These are phyloP conservation scores for Parietichytrium sp. DNA, from an alignment of 108 stramenopile genomes.

Conservation along the genomic window DNA sequence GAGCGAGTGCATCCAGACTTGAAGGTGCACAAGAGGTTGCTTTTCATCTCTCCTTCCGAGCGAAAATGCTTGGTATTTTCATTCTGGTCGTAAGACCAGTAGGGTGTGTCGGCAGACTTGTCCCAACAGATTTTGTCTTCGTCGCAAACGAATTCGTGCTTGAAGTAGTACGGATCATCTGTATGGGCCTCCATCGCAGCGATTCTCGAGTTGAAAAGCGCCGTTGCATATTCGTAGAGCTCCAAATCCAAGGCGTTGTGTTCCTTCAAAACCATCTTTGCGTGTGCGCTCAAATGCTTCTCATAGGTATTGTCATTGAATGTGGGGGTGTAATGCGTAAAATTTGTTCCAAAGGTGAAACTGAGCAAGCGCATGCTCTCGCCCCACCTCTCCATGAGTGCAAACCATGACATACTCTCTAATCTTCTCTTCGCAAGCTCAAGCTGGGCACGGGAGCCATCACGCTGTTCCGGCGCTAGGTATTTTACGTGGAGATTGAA, in stretches of 20 bases:
- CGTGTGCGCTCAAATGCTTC: neutral
- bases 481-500: constrained; percentile 1
- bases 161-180: neutral
- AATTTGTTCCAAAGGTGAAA: neutral
- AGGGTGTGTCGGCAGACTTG: too few relatives aligned
- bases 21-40: neutral
- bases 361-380: neutral
- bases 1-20: constrained; percentile 11
- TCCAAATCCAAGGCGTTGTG: neutral
- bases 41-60: neutral
- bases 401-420: neutral
- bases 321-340: neutral
- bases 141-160: neutral
- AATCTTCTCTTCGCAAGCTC: neutral
- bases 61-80: neutral
- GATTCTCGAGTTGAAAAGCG: neutral
- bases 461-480: neutral
- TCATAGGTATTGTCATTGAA: neutral
- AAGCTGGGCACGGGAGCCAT: neutral
- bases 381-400: neutral
- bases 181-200: neutral
- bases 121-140: neutral
- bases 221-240: neutral
- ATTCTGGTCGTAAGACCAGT: too few relatives aligned
- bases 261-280: neutral